phyloP scores from a whole-genome alignment of 75 land plant species.

The Pinus albicaulis region DNA sequence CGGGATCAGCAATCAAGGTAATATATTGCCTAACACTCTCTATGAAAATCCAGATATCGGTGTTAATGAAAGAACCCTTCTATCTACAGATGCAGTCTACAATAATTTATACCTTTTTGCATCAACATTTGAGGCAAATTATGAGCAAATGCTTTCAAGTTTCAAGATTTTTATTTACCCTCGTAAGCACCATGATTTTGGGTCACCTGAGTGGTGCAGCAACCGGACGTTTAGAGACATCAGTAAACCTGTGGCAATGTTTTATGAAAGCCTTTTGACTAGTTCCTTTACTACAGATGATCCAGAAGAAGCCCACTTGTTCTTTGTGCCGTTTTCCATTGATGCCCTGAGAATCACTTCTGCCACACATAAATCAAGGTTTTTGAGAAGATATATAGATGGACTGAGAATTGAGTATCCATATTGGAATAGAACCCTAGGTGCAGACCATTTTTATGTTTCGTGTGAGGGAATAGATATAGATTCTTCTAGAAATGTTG shows the following conservation, averaged over 20 bases:
- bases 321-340: conserved; percentile 50
- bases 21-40: too few relatives aligned
- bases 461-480: conserved; percentile 31
- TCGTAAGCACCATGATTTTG: conserved; percentile 5
- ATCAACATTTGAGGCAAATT: conserved; percentile 21
- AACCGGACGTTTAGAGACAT: background rate
- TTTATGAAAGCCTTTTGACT: conserved; percentile 37
- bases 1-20: too few relatives aligned
- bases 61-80: too few relatives aligned
- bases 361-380: conserved; percentile 7
- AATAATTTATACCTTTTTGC: conserved; percentile 34
- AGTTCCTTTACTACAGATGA: conserved; percentile 51
- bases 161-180: conserved; percentile 45
- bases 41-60: too few relatives aligned
- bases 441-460: conserved; percentile 69
- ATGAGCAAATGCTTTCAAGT: conserved; percentile 31
- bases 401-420: conserved; percentile 31
- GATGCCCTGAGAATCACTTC: conserved; percentile 17
- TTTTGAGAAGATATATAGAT: conserved; percentile 30
- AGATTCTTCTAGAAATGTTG: conserved; percentile 50
- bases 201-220: background rate
- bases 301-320: conserved; percentile 63
- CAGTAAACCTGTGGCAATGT: conserved; percentile 19
- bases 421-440: conserved; percentile 76
- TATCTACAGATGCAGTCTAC: too few relatives aligned